Base-by-base conservation (phyloP, 495 filamentous ascomycete genomes). In the Aspergillus ostianus region DNA sequence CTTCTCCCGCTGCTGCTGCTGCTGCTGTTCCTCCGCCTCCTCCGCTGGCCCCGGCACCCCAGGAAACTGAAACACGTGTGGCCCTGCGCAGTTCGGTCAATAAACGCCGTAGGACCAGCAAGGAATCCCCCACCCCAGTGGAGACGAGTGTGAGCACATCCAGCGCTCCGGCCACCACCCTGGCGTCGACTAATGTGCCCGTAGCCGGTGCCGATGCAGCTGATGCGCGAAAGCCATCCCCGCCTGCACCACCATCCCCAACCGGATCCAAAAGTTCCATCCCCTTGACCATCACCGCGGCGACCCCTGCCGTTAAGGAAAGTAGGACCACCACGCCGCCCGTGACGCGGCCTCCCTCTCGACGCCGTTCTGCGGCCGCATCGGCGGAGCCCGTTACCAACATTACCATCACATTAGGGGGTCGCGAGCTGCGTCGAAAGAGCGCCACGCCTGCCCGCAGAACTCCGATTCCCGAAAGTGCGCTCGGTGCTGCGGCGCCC, bases 391-490 rank as follows among this genome's bases (percentile, higher is more conserved):
- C 62, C 46, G 64, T 59, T 26, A 48, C 47, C n/a, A 54, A 56
- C 15, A 48, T 64, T 9, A 64, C 48, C 15, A 50, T 62, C 12
- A 36, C 55, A 47, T 45, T 63, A 21, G 64, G 58, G 49, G 72
- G 66, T 21, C 71, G 77, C n/a, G 78, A 77, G 27, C 70, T 73
- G 18, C 75, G 80, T 32, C 75, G 75, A n/a, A 77, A 76, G 55
- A 81, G 80, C 56, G 69, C 74, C 18, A 76, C 79, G 4, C 74
- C 81, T 32, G 73, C 77, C 6, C 73, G 77, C 26, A 80, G 80
- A 60, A 84, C 81, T 2, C 83, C 83, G 0, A 76, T 78, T 27
- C 79, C 78, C n/a, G 77, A 85, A 26, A 64, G 72, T 17, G 74
- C 79, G 10, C 74, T 79, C 19, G 76, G 77, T 7, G 70, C 76